Evolutionary conservation across 2,329 filamentous ascomycete species (phyloP).

Genomic region (Passalora sequoiae): DNA sequence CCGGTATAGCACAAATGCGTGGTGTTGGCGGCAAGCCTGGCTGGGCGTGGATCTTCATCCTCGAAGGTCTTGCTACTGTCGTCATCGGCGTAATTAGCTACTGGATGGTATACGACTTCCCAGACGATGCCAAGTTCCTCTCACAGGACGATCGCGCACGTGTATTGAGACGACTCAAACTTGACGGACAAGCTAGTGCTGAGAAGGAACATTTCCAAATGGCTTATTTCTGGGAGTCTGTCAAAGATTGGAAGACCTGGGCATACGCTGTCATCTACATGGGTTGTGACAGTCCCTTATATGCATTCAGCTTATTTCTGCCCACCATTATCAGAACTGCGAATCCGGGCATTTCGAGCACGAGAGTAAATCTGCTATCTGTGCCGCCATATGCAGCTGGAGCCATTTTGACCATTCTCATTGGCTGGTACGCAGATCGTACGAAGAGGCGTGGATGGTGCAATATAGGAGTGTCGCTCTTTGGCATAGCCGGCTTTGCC

Average conservation of each 20-base stretch:
- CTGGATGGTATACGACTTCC: conserved; percentile 80
- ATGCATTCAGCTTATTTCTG: conserved; percentile 71
- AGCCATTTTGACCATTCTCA: conserved; percentile 60
- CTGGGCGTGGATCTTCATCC: conserved; percentile 28
- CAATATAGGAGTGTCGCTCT: conserved; percentile 65
- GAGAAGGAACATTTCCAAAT: conserved; percentile 70
- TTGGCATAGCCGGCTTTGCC: conserved; percentile 71
- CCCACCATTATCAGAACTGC: conserved; percentile 68
- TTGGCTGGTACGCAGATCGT: conserved; percentile 73
- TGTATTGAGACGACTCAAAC: conserved; percentile 64
- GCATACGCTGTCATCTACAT: conserved; percentile 71
- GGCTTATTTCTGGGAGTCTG: conserved; percentile 63
- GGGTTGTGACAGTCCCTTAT: conserved; percentile 66
- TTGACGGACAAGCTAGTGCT: conserved; percentile 69
- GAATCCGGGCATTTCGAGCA: conserved; percentile 46
- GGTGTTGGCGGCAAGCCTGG: conserved; percentile 48
- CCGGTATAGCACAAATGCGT: conserved; percentile 64
- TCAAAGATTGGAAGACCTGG: conserved; percentile 83
- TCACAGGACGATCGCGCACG: conserved; percentile 63
- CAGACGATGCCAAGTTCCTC: conserved; percentile 64
- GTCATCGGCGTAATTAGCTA: conserved; percentile 63
- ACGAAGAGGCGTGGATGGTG: conserved; percentile 68
- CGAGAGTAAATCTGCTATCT: conserved; percentile 64
- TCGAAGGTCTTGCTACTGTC: conserved; percentile 63
- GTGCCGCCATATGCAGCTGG: conserved; percentile 73